These are phyloP conservation scores for Gautieria morchelliformis DNA, from an alignment of 768 basidiomycete genomes.

Conservation along the genomic window DNA sequence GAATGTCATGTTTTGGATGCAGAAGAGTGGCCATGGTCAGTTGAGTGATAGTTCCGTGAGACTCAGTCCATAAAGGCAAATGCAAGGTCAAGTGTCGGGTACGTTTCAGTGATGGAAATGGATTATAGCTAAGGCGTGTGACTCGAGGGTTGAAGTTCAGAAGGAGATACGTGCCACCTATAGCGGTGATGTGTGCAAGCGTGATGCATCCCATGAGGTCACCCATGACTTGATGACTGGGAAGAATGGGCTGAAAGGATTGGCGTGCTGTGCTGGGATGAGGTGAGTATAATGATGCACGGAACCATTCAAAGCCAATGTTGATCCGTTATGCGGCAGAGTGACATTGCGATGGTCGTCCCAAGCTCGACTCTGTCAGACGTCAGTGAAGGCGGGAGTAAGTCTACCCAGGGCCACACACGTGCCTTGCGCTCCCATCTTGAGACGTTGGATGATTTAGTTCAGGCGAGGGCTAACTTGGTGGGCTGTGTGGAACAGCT, in stretches of 20 bases:
- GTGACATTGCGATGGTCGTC: conserved; percentile 52
- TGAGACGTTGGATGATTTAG: conserved; percentile 75
- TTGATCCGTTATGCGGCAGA: conserved; percentile 28
- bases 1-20: too few relatives aligned
- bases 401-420: conserved; percentile 48
- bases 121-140: too few relatives aligned
- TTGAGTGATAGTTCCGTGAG: too few relatives aligned
- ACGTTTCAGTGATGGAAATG: too few relatives aligned
- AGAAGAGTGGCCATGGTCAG: too few relatives aligned
- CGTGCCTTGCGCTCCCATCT: conserved; percentile 61
- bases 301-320: background rate
- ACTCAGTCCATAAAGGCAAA: too few relatives aligned
- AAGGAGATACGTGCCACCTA: conserved; percentile 48
- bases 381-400: conserved; percentile 19
- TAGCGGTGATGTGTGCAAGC: conserved; percentile 26
- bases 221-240: conserved; percentile 79
- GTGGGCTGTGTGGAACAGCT: conserved; percentile 55
- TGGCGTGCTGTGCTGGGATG: conserved; percentile 58
- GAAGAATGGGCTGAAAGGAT: conserved; percentile 78
- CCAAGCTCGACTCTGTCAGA: conserved; percentile 50
- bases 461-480: conserved; percentile 47
- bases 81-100: too few relatives aligned
- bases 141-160: too few relatives aligned
- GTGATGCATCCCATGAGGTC: conserved; percentile 68
- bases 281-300: conserved; percentile 25